These are phyloP conservation scores for Talaromyces sp. DNA, from an alignment of 2,329 filamentous ascomycete species.

Conservation along the genomic window DNA sequence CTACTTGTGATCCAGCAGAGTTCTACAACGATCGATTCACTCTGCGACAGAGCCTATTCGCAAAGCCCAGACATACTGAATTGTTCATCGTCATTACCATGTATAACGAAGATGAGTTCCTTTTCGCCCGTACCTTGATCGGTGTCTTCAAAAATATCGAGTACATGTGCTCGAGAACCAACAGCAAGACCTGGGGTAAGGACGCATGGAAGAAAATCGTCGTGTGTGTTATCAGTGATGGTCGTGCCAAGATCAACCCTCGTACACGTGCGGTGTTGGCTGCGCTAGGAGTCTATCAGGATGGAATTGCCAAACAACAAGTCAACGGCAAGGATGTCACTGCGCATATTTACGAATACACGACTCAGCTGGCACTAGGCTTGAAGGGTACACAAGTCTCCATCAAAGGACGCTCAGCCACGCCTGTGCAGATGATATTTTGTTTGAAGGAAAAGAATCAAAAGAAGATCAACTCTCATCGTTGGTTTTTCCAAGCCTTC, in stretches of 20 bases:
- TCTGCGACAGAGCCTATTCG: constrained; percentile 84
- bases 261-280: constrained; percentile 85
- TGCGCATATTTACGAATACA: constrained; percentile 87
- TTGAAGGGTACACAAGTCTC: constrained; percentile 87
- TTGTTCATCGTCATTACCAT: constrained; percentile 96
- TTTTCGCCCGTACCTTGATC: constrained; percentile 92
- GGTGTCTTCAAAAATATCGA: constrained; percentile 99
- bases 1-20: constrained; percentile 85
- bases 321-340: constrained; percentile 96
- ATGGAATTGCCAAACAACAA: constrained; percentile 96
- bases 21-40: constrained; percentile 91
- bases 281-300: constrained; percentile 93
- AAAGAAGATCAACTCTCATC: constrained; percentile 99
- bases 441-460: constrained; percentile 99
- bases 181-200: constrained; percentile 97
- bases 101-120: constrained; percentile 98
- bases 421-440: constrained; percentile 94
- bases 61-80: constrained; percentile 88
- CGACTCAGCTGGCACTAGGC: constrained; percentile 63
- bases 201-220: constrained; percentile 99
- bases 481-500: constrained; percentile 99
- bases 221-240: constrained; percentile 94
- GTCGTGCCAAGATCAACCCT: constrained; percentile 93
- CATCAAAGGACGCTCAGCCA: constrained; percentile 74
- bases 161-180: constrained; percentile 90